Evolutionary conservation across 176 grass and related monocot genomes (phyloP).

Genomic region (Phoenix dactylifera): DNA sequence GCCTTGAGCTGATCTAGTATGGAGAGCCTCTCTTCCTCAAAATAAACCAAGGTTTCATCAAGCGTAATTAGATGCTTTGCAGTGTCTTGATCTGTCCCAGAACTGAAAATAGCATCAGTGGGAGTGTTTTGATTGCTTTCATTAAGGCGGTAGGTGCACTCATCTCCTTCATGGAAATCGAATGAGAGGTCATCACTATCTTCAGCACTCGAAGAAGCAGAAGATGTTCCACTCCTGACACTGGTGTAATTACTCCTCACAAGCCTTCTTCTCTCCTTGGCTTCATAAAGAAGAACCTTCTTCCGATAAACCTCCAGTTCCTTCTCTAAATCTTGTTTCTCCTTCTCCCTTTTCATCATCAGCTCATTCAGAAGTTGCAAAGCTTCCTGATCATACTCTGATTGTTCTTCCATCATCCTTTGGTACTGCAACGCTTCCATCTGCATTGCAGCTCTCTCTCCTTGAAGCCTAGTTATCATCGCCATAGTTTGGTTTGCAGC

Average conservation of each 20-base stretch:
- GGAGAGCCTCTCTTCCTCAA: conserved; percentile 86
- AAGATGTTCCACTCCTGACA: conserved; percentile 49
- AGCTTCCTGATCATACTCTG: conserved; percentile 94
- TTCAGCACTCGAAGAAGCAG: conserved; percentile 77
- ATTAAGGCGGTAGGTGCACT: conserved; percentile 43
- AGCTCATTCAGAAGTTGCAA: conserved; percentile 77
- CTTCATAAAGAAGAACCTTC: conserved; percentile 62
- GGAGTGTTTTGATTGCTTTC: conserved; percentile 47
- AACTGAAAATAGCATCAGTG: conserved; percentile 44
- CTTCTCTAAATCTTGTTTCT: conserved; percentile 84
- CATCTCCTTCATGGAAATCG: conserved; percentile 54
- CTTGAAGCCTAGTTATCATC: conserved; percentile 98
- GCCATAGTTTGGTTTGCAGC: conserved; percentile 95
- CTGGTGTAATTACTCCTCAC: conserved; percentile 33
- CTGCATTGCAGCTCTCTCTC: conserved; percentile 97
- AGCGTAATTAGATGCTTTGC: conserved; percentile 40
- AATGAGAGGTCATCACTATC: conserved; percentile 56
- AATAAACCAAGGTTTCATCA: conserved; percentile 58
- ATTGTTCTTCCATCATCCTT: conserved; percentile 95
- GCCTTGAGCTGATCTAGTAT: conserved; percentile 78
- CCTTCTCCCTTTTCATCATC: conserved; percentile 84
- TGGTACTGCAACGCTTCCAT: conserved; percentile 99
- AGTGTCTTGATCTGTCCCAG: conserved; percentile 29
- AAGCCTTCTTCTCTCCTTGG: conserved; percentile 43
- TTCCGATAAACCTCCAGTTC: conserved; percentile 51